phyloP scores from a whole-genome alignment of 805 yeast genomes.

The Henningerozyma blattae region DNA sequence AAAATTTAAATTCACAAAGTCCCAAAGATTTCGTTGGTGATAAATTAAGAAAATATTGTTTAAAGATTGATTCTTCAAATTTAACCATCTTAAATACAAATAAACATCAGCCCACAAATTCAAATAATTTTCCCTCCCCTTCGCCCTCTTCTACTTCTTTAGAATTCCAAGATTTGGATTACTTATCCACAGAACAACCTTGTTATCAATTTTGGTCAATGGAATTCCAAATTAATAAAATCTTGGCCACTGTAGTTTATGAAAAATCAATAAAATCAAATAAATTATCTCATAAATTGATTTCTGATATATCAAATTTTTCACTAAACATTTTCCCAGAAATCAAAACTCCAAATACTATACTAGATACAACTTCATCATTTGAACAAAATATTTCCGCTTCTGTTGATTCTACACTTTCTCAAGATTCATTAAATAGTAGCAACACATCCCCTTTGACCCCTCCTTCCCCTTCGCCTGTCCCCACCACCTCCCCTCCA shows the following conservation, averaged over 20 bases:
- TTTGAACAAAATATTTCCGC: background rate
- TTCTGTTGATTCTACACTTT: background rate
- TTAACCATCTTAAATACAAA: slow-evolving; percentile 14
- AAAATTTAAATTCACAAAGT: slow-evolving; percentile 22
- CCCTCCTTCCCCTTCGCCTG: too few relatives aligned
- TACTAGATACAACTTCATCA: slow-evolving; percentile 2
- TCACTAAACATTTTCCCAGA: slow-evolving; percentile 18
- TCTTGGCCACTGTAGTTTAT: slow-evolving; percentile 14
- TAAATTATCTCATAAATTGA: slow-evolving; percentile 15
- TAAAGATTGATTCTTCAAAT: slow-evolving; percentile 16
- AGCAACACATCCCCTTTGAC: too few relatives aligned
- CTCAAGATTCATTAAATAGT: slow-evolving; percentile 7
- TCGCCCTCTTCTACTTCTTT: background rate
- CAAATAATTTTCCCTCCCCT: slow-evolving; percentile 10
- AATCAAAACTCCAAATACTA: slow-evolving; percentile 6
- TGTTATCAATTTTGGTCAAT: background rate
- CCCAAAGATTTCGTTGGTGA: slow-evolving; percentile 30
- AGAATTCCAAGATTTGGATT: background rate
- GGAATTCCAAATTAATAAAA: background rate
- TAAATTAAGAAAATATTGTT: slow-evolving; percentile 25
- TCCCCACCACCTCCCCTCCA: too few relatives aligned
- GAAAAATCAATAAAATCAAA: slow-evolving; percentile 21
- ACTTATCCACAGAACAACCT: background rate
- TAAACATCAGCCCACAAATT: slow-evolving; percentile 18
- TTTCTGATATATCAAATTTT: slow-evolving; percentile 22